Evolutionary conservation across 805 yeast species (phyloP), one percentile per base, ranked within the genome.

Genomic region (Saccharomycopsis guyanensis): DNA sequence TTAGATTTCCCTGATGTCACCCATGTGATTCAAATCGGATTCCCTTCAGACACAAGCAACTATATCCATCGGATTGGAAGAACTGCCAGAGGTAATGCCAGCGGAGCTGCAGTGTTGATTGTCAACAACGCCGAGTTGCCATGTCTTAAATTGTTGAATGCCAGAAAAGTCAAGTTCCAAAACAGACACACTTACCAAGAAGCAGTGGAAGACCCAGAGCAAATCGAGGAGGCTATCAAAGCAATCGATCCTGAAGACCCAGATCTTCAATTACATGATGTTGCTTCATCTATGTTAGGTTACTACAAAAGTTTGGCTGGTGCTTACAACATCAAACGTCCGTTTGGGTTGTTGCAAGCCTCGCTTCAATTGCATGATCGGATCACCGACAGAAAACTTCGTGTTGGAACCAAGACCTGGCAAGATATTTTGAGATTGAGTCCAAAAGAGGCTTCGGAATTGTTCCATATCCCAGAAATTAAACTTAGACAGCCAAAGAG

Each of bases 21-120:
- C 22, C 86, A 86, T 59, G 97, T 91, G 43, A 68, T 84, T 56
- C 97, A 91, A 68, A 63, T 86, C 45, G 85, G 91, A 54, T 72
- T 80, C n/a, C 86, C 93, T 51, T 65, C 72, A 40, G 86, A 81
- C 48, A 65, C 78, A 20, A 76, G 89, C n/a, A 82, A 83, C 53
- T 88, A 89, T 61, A 78, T 88, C 49, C 97, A 91, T 66, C 82
- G 95, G 64, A 82, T 91, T 59, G 97, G 97, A 50, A 81, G 97
- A 72, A 91, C 97, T 13, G 97, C 95, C 37, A 79, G 97, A 66
- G 95, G 89, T 46, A 96, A 96, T 47, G 73, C 74, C 49, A 67
- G 71, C 20, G 97, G 97, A 52, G 69, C 72, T 41, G 85, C 96
- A 3, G 63, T 76, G 13, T 61, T 84, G 49, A 80, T 77, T 59